Base-by-base conservation (phyloP, 179 eudicot species). In the Nepenthes alata region DNA sequence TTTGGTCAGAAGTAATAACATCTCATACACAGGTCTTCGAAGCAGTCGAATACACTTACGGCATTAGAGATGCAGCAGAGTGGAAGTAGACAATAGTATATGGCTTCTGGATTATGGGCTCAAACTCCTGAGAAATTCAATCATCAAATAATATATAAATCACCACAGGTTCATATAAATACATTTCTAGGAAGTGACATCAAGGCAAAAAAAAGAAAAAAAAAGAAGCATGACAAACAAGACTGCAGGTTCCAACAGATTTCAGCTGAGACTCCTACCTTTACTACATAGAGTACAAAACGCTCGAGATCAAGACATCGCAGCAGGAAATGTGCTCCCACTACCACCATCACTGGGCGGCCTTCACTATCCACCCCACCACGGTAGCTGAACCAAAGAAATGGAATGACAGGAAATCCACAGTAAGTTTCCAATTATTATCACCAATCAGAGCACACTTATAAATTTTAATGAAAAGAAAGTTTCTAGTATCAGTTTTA, bases 291-390 rank as follows among this genome's bases (percentile, higher is more conserved):
- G 51, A 85, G 71, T 47, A 93, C 83, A 73, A 89, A 89, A 36
- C 89, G 89, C 56, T 93, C 98, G 39, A 93, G 88, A 81, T 93
- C 98, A 63, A 93, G 95, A 79, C 98, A 93, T 5, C 98, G 87
- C 64, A 93, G 70, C 68, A 93, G 77, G 74, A 93, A 93, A 82
- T 93, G 98, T 64, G 97, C 98, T 78, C 98, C 98, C 62, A 93
- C 98, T 7, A 93, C 90, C 51, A 90, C 98, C 91, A 93, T 87
- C 65, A 93, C 95, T 47, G 97, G 98, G 57, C 81, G 91, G 38
- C 98, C 98, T 75, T 93, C 95, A 75, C 84, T 85, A 69, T 93
- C 98, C 37, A 89, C 95, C 50, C 98, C 98, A 57, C 97, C 98
- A 57, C 98, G 95, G 70, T 93, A 93, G 45, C 97, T 93, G 85